Evolutionary conservation across 371 early-diverging fungal species (phyloP).

Genomic region (Mycotypha africana): DNA sequence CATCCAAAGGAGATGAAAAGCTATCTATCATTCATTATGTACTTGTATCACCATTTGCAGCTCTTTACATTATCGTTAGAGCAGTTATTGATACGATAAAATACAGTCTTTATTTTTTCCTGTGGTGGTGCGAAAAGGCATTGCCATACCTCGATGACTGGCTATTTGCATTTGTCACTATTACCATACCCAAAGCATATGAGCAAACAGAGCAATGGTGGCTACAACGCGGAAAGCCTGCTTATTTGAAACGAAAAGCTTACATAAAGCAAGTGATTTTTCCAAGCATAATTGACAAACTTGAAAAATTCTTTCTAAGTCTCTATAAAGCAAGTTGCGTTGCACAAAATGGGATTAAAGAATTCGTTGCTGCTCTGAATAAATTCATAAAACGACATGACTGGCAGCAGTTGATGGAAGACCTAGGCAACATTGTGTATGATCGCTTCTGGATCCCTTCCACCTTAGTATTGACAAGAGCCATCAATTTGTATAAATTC

Average conservation of each 20-base stretch:
- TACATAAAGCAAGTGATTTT: slow-evolving; percentile 1
- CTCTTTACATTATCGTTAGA: slow-evolving; percentile 21
- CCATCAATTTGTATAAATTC: slow-evolving; percentile 5
- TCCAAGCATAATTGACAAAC: neutral
- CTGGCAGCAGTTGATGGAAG: slow-evolving; percentile 20
- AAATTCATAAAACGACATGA: slow-evolving; percentile 18
- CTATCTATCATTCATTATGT: slow-evolving; percentile 28
- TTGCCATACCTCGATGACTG: slow-evolving; percentile 32
- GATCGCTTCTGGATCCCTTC: slow-evolving; percentile 13
- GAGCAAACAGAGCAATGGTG: slow-evolving; percentile 20
- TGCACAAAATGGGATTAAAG: neutral
- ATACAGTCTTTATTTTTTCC: slow-evolving; percentile 9
- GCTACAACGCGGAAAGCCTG: slow-evolving; percentile 12
- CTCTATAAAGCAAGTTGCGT: slow-evolving; percentile 4
- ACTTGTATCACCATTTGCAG: slow-evolving; percentile 27
- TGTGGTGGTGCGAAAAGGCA: slow-evolving; percentile 22
- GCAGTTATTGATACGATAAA: slow-evolving; percentile 13
- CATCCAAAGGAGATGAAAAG: too few species aligned
- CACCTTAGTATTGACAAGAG: slow-evolving; percentile 2
- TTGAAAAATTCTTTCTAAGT: neutral
- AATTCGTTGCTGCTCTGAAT: slow-evolving; percentile 10
- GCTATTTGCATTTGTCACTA: slow-evolving; percentile 29
- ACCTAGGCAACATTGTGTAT: slow-evolving; percentile 12
- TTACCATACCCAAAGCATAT: slow-evolving; percentile 15
- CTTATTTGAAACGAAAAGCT: neutral